Evolutionary conservation across 2,329 filamentous ascomycete species (phyloP).

Genomic region (Pyrenophora tritici-repentis): DNA sequence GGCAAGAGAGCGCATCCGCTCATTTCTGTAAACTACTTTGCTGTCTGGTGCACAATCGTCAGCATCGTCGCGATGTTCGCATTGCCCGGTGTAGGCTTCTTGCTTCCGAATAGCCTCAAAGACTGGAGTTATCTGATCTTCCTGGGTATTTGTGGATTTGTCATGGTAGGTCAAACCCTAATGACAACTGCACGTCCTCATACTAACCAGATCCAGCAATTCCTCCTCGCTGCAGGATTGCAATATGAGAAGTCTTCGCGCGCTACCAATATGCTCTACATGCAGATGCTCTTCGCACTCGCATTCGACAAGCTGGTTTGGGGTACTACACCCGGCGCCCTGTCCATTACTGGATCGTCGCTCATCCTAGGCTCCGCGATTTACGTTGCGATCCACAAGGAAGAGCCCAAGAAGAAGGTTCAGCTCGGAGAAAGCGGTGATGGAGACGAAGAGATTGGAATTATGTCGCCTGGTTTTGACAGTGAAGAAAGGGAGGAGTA

Average conservation of each 20-base stretch:
- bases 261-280: slow-evolving; percentile 71
- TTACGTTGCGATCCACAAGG: slow-evolving; percentile 64
- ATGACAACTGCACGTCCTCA: neutral
- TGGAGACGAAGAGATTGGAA: slow-evolving; percentile 42
- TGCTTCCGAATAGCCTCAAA: slow-evolving; percentile 57
- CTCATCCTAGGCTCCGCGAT: slow-evolving; percentile 69
- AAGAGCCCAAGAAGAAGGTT: slow-evolving; percentile 35
- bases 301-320: slow-evolving; percentile 68
- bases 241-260: slow-evolving; percentile 68
- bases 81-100: slow-evolving; percentile 61
- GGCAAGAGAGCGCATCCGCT: slow-evolving; percentile 77
- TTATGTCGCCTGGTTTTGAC: slow-evolving; percentile 31
- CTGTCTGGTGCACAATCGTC: slow-evolving; percentile 70
- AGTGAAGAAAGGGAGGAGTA: slow-evolving; percentile 17
- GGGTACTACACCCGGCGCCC: slow-evolving; percentile 60
- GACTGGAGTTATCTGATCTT: slow-evolving; percentile 72
- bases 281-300: slow-evolving; percentile 71
- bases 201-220: slow-evolving; percentile 59
- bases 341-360: slow-evolving; percentile 65
- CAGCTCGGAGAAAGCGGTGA: slow-evolving; percentile 15
- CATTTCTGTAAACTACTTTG: slow-evolving; percentile 84
- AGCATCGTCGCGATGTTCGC: slow-evolving; percentile 63
- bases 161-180: slow-evolving; percentile 58
- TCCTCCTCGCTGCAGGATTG: slow-evolving; percentile 78
- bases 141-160: slow-evolving; percentile 75